Evolutionary conservation across 441 rosid genomes (phyloP), one percentile per base, ranked within the genome.

Genomic region (Brassica balearica): DNA sequence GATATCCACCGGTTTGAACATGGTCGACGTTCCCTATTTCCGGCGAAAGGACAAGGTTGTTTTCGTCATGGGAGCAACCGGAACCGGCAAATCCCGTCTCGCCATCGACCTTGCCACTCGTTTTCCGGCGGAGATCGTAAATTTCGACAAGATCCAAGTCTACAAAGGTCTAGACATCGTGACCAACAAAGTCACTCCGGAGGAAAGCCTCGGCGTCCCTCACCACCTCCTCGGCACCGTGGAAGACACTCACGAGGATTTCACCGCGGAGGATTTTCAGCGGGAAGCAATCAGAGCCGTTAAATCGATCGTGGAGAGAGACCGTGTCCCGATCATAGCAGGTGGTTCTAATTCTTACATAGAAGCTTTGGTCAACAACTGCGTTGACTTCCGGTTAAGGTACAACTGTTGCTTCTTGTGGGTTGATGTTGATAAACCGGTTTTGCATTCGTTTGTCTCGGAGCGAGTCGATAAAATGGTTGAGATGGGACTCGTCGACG

Each of bases 131-230:
- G 97, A 91, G 88, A 80, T 93, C 5, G 65, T 93, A 2, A 91
- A 93, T 25, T 89, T 90, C 6, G 96, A 93, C 81, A 93, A 93
- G 81, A 93, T 93, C 65, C 97, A 93, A 84, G 90, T 93, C 8
- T 86, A 86, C 58, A 85, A 83, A 71, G 94, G 97, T 23, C 90
- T 93, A 0, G 87, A 88, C 56, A 80, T 88, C 2, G 83, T 84
- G 14, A 91, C 96, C 4, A 93, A 93, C 63, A 93, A 93, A 82
- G 94, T 93, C 11, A 90, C 89, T 0, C 81, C 83, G 2, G 86
- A 85, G 53, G 96, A 92, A 82, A 80, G 88, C 68, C 88, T 83
- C 2, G 97, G 94, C 1, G 86, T 91, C 2, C 86, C 92, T 1
- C 96, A 93, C 79, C 96, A 91, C 74, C 78, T 93, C 64, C 85